These are phyloP conservation scores for Neonectria sp. DNA, from an alignment of 2,329 filamentous ascomycete genomes.

Conservation along the genomic window DNA sequence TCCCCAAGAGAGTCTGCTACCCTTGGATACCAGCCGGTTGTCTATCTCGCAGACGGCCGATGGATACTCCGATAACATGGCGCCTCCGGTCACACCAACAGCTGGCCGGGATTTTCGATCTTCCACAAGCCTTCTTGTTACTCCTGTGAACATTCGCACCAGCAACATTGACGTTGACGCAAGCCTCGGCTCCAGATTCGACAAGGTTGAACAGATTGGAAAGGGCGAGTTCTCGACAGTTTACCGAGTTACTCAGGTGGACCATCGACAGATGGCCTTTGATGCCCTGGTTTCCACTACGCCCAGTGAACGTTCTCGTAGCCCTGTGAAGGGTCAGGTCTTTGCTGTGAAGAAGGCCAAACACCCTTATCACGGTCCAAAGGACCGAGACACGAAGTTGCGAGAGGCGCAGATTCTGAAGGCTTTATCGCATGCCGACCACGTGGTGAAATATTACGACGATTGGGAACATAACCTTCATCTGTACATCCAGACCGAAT, in stretches of 20 bases:
- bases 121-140: conserved; percentile 71
- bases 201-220: conserved; percentile 84
- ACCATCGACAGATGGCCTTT: conserved; percentile 51
- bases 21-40: conserved; percentile 85
- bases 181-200: conserved; percentile 81
- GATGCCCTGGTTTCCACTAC: conserved; percentile 63
- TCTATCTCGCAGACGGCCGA: conserved; percentile 79
- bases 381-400: conserved; percentile 86
- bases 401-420: conserved; percentile 87
- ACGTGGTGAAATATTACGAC: conserved; percentile 87
- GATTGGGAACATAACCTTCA: conserved; percentile 90
- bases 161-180: conserved; percentile 80
- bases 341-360: conserved; percentile 97
- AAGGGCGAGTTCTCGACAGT: conserved; percentile 95
- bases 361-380: conserved; percentile 81
- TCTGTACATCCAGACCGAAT: conserved; percentile 98
- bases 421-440: conserved; percentile 83
- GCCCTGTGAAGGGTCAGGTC: conserved; percentile 71
- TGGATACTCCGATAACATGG: conserved; percentile 54
- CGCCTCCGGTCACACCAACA: conserved; percentile 85
- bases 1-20: conserved; percentile 80
- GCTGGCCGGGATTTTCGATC: conserved; percentile 67
- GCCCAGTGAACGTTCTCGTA: conserved; percentile 64
- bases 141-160: conserved; percentile 78
- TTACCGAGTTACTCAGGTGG: conserved; percentile 77